Evolutionary conservation across 202 grass and related monocot genomes (phyloP), one percentile per base, ranked within the genome.

Genomic region (Panicum hallii): DNA sequence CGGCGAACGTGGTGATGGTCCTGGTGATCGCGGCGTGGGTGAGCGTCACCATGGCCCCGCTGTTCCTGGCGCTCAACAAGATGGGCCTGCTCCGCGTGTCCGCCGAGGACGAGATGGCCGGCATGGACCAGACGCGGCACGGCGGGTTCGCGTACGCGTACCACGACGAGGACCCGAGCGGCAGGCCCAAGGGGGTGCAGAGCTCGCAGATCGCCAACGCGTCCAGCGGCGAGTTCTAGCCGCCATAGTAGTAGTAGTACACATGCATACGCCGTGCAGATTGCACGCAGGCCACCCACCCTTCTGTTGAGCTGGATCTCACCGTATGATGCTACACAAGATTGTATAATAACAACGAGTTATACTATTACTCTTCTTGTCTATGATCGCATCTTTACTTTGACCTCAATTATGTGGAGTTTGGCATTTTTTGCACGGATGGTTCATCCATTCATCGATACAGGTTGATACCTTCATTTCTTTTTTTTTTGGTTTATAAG

Each of bases 41-140:
- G 65, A 95, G 86, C 81, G 71, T 3, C 64, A 95, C 90, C 77
- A 95, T 95, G 90, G 93, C 83, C 9, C 90, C 93, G 42, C 81
- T 93, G 53, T 93, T 95, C 86, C 75, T 79, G 36, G 73, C 82
- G 40, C 90, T 95, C n/a, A 74, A 74, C 42, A 93, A 91, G 88
- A 11, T 95, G 50, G 84, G 74, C 0, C 34, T 95, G 45, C 88
- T 95, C 58, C 80, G 86, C 41, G 68, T 93, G 70, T 85, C 72
- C 2, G 4, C 34, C 2, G 80, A 89, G 55, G 83, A 91, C 79
- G 93, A 95, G 86, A 40, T 75, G 83, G 67, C 67, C n/a, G 88
- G 93, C 9, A 93, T 95, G 93, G 93, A 93, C 84, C 71, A 77
- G 80, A 95, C 88, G 17, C 72, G 90, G 5, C 93, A 95, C 72